phyloP scores from a whole-genome alignment of 805 yeast species.

The Metschnikowia gelsemii region DNA sequence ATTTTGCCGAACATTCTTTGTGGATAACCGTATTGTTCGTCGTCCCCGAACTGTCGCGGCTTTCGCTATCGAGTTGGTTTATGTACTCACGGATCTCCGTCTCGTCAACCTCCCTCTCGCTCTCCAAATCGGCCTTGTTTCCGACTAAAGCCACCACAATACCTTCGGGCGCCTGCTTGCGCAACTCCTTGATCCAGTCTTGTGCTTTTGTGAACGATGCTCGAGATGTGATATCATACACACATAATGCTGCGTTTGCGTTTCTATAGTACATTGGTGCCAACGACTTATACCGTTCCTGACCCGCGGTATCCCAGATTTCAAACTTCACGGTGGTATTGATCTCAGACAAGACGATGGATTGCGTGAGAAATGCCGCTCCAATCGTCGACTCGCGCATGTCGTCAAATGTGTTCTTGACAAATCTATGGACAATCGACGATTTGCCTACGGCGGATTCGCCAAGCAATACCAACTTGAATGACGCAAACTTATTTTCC shows the following conservation, averaged over 20 bases:
- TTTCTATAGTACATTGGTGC: constrained; percentile 98
- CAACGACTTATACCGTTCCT: constrained; percentile 91
- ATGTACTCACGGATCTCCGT: constrained; percentile 50
- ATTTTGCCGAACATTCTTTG: constrained; percentile 46
- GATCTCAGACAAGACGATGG: constrained; percentile 78
- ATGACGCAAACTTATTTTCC: constrained; percentile 46
- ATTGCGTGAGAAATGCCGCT: constrained; percentile 94
- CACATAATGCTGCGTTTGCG: constrained; percentile 95
- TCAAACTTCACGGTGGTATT: constrained; percentile 79
- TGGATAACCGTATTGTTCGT: constrained; percentile 23
- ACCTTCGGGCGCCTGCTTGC: constrained; percentile 91
- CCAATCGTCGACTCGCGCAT: constrained; percentile 98
- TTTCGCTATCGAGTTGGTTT: constrained; percentile 41
- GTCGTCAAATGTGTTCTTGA: constrained; percentile 92
- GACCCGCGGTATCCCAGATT: constrained; percentile 98
- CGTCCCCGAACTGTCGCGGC: constrained; percentile 18
- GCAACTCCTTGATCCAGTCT: constrained; percentile 96
- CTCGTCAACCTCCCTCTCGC: constrained; percentile 46
- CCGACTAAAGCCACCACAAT: constrained; percentile 93
- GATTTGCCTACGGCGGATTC: constrained; percentile 99
- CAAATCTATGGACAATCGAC: constrained; percentile 87
- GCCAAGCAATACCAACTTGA: constrained; percentile 87
- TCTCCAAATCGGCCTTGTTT: constrained; percentile 81
- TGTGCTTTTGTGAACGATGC: constrained; percentile 94
- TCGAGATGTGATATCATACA: constrained; percentile 92